These are phyloP conservation scores for Botrytis squamosa DNA, from an alignment of 2,329 filamentous ascomycete species.

Conservation along the genomic window DNA sequence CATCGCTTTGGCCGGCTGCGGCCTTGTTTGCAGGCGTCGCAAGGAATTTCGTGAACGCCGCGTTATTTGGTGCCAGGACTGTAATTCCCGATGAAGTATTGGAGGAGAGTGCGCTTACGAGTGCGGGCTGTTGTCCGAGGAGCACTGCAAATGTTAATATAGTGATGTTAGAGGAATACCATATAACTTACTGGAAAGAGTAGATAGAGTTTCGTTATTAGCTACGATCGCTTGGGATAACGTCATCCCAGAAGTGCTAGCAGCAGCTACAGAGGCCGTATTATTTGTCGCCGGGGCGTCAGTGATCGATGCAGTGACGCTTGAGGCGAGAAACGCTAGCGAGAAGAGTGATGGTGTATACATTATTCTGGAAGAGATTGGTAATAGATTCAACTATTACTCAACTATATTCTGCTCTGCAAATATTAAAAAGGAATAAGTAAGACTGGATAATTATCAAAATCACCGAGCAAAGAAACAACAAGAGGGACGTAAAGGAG, in stretches of 20 bases:
- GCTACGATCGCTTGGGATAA: background rate
- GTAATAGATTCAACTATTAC: constrained; percentile 19
- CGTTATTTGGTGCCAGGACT: constrained; percentile 42
- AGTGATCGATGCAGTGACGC: constrained; percentile 4
- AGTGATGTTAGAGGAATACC: background rate
- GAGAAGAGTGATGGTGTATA: constrained; percentile 17
- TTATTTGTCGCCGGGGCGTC: background rate
- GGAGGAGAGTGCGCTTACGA: constrained; percentile 8
- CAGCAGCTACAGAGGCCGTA: background rate
- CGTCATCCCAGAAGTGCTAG: background rate
- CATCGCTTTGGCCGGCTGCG: constrained; percentile 40
- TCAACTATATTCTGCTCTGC: constrained; percentile 15
- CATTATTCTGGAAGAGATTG: constrained; percentile 14
- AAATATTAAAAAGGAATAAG: constrained; percentile 10
- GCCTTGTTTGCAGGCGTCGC: constrained; percentile 36
- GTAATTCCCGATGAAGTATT: constrained; percentile 16
- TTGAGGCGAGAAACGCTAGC: background rate
- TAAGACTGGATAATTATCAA: constrained; percentile 11
- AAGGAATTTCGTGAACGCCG: constrained; percentile 42
- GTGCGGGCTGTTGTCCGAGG: constrained; percentile 15
- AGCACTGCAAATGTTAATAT: constrained; percentile 14
- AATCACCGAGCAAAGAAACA: constrained; percentile 5
- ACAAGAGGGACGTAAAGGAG: background rate
- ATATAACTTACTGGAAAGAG: constrained; percentile 8
- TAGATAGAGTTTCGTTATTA: constrained; percentile 11